Evolutionary conservation across 1,139 yeast genomes (phyloP).

Genomic region (Pichia sp.): DNA sequence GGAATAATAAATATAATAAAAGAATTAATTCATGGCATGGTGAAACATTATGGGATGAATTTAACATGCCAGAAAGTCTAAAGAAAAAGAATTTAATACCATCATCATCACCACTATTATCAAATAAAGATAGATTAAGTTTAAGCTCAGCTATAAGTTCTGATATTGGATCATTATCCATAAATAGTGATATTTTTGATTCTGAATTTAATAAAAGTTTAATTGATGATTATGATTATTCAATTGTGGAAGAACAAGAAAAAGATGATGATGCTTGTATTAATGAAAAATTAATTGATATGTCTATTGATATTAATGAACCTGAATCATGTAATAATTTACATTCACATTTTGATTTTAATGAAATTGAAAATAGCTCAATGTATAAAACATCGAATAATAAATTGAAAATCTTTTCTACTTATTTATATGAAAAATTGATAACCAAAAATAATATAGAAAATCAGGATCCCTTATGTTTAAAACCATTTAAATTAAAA

Average conservation of each 20-base stretch:
- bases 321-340: no score
- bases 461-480: no score
- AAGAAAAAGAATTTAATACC: background rate
- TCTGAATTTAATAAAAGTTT: background rate
- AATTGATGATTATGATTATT: background rate
- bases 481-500: slow-evolving; percentile 1
- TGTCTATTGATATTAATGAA: slow-evolving; percentile 1
- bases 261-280: background rate
- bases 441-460: no score
- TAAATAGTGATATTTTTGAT: background rate
- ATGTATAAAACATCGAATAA: no score
- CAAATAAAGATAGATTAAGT: background rate
- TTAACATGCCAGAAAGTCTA: background rate
- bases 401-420: no score
- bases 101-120: background rate
- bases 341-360: no score
- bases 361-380: no score
- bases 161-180: background rate
- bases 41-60: slow-evolving; percentile 1
- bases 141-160: background rate
- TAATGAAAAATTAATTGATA: slow-evolving; percentile 5
- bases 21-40: slow-evolving; percentile 9
- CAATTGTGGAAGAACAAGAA: background rate
- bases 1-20: background rate
- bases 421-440: no score